These are phyloP conservation scores for Chalaropsis thielavioides DNA, from an alignment of 2,329 filamentous ascomycete species.

Conservation along the genomic window DNA sequence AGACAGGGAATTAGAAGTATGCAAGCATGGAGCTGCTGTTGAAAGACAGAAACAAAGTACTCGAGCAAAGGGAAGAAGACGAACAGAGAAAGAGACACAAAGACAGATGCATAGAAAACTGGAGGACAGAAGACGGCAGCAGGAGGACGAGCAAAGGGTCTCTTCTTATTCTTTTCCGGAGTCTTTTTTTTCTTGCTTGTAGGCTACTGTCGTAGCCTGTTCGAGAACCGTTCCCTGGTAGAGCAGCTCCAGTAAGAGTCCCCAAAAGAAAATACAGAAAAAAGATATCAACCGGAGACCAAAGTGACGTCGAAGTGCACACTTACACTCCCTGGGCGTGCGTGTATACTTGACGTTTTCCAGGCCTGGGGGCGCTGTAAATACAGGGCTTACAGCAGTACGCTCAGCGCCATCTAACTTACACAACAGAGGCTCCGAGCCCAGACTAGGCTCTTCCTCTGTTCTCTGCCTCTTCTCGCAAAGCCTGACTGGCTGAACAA, in stretches of 20 bases:
- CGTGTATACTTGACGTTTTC: background rate
- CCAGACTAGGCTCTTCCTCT: background rate
- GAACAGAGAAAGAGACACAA: background rate
- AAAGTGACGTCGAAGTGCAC: background rate
- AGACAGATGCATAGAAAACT: background rate
- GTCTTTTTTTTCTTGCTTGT: background rate
- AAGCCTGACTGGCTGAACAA: background rate
- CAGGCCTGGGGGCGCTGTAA: background rate
- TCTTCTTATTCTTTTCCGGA: slow-evolving; percentile 3
- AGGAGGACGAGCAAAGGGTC: background rate
- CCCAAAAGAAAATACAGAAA: background rate
- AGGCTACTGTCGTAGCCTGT: background rate
- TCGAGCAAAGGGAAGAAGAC: background rate
- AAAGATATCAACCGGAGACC: background rate
- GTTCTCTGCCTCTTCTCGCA: background rate
- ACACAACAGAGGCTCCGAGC: background rate
- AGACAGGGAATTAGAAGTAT: background rate
- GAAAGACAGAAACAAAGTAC: background rate
- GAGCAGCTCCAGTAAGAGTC: background rate
- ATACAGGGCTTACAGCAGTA: background rate
- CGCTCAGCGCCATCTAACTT: background rate
- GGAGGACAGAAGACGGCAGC: background rate
- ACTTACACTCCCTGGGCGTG: background rate
- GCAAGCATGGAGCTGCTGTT: background rate
- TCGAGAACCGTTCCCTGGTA: background rate